These are phyloP conservation scores for Ustilago shanxiensis DNA, from an alignment of 1,284 basidiomycete genomes.

Conservation along the genomic window DNA sequence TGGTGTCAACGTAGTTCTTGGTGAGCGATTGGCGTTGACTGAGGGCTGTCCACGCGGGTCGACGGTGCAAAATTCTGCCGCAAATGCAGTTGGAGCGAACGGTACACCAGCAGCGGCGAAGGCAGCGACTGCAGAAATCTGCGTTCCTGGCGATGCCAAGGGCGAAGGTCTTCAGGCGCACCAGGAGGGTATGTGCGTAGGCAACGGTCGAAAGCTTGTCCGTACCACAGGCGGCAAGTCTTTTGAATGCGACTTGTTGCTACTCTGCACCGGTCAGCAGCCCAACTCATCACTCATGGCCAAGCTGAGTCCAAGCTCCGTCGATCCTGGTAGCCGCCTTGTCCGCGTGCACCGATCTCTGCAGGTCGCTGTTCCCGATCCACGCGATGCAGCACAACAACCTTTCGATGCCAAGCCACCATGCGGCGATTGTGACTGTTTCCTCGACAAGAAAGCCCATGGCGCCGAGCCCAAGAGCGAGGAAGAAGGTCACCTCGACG, in stretches of 20 bases:
- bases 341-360: slow-evolving; percentile 61
- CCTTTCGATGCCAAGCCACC: slow-evolving; percentile 61
- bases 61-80: slow-evolving; percentile 43
- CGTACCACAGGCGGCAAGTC: slow-evolving; percentile 65
- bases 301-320: slow-evolving; percentile 60
- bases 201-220: slow-evolving; percentile 57
- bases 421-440: slow-evolving; percentile 69
- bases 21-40: slow-evolving; percentile 64
- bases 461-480: slow-evolving; percentile 29
- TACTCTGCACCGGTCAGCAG: slow-evolving; percentile 69
- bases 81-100: slow-evolving; percentile 13
- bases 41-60: slow-evolving; percentile 66
- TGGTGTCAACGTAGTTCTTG: slow-evolving; percentile 66
- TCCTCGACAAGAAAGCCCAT: slow-evolving; percentile 65
- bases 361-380: slow-evolving; percentile 63
- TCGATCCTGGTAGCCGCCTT: slow-evolving; percentile 59
- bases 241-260: slow-evolving; percentile 65
- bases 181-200: slow-evolving; percentile 54
- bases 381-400: slow-evolving; percentile 55
- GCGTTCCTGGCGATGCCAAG: slow-evolving; percentile 50
- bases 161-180: slow-evolving; percentile 55
- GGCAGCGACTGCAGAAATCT: slow-evolving; percentile 27
- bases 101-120: slow-evolving; percentile 12
- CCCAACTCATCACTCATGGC: slow-evolving; percentile 67
- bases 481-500: slow-evolving; percentile 29